Evolutionary conservation across 2,329 filamentous ascomycete species (phyloP).

Genomic region (Xylaria sp.): DNA sequence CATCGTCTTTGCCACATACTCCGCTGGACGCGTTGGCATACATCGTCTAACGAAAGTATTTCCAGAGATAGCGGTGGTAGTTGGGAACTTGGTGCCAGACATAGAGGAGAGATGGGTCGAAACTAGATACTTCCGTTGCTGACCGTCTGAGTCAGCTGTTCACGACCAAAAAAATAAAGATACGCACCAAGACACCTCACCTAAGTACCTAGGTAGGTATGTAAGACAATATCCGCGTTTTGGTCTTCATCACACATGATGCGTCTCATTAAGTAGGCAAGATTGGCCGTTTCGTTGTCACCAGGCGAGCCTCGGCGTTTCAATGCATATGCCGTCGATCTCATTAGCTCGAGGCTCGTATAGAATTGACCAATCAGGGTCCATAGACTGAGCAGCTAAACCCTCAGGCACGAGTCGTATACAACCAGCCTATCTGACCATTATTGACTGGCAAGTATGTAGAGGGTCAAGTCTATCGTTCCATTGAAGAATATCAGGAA

Average conservation of each 20-base stretch:
- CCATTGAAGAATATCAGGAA: background rate
- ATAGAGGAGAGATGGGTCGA: conserved; percentile 91
- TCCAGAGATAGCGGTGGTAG: conserved; percentile 85
- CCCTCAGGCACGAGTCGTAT: background rate
- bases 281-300: conserved; percentile 20
- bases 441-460: background rate
- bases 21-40: conserved; percentile 84
- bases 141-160: conserved; percentile 36
- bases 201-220: conserved; percentile 10
- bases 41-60: conserved; percentile 90
- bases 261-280: conserved; percentile 12
- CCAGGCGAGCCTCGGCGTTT: conserved; percentile 14
- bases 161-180: conserved; percentile 12
- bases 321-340: background rate
- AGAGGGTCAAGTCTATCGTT: background rate
- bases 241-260: conserved; percentile 13
- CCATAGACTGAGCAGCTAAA: background rate
- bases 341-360: conserved; percentile 30
- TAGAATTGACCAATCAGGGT: conserved; percentile 34
- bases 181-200: conserved; percentile 9
- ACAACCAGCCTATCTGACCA: background rate
- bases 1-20: conserved; percentile 94
- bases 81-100: conserved; percentile 83
- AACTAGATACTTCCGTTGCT: conserved; percentile 90
- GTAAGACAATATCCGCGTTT: conserved; percentile 21